Conservation (phyloP, 129 eudicot genomes). For the Pittosporum tobira region DNA sequence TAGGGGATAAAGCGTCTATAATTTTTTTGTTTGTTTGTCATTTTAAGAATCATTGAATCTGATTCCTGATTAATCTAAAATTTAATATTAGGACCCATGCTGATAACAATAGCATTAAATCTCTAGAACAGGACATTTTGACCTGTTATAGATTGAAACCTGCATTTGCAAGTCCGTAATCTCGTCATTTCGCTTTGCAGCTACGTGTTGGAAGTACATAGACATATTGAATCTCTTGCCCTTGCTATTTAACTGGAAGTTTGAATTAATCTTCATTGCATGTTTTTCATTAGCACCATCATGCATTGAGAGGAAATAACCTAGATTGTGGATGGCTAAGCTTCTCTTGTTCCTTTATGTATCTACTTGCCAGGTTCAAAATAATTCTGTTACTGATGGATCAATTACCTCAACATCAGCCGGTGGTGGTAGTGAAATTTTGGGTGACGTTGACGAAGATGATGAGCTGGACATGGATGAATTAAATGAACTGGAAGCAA, state of each 20-base stretch:
- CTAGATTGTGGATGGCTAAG: background rate
- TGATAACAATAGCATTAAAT: too few relatives aligned
- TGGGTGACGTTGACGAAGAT: constrained; percentile 38
- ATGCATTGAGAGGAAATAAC: background rate
- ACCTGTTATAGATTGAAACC: too few relatives aligned
- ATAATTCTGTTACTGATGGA: constrained; percentile 28
- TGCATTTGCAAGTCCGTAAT: background rate
- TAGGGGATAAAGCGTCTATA: too few relatives aligned
- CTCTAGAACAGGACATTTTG: too few relatives aligned
- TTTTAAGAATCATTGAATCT: too few relatives aligned
- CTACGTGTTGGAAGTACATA: background rate
- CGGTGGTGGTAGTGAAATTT: constrained; percentile 19
- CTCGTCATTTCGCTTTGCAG: background rate
- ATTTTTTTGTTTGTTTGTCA: too few relatives aligned
- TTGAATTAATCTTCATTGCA: background rate
- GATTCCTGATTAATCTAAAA: background rate
- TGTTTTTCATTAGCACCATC: background rate
- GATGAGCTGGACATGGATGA: constrained; percentile 68
- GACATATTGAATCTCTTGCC: background rate
- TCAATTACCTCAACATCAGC: constrained; percentile 44
- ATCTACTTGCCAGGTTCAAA: constrained; percentile 30
- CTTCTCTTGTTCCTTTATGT: background rate
- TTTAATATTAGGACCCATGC: too few relatives aligned
- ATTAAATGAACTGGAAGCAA: constrained; percentile 63
- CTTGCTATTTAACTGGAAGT: background rate